Conservation (phyloP, 148 eudicot genomes). For the Persicaria maculosa region DNA sequence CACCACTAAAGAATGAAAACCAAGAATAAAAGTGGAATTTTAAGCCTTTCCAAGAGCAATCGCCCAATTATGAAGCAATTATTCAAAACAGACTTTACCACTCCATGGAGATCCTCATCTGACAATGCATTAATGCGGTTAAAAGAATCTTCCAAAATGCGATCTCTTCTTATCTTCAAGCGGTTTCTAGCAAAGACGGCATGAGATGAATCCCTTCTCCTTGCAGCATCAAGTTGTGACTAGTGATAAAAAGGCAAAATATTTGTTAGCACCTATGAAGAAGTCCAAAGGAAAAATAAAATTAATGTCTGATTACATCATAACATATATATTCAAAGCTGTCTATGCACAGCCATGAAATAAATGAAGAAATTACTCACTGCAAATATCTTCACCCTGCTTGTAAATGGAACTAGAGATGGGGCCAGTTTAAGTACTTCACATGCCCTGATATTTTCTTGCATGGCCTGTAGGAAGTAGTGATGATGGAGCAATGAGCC, state of each 20-base stretch:
- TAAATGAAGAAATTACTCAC: conserved; percentile 40
- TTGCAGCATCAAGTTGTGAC: conserved; percentile 65
- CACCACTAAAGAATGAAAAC: not conserved
- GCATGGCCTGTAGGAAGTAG: conserved; percentile 56
- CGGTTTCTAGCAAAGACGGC: conserved; percentile 57
- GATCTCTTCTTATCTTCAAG: conserved; percentile 79
- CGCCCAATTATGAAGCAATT: not conserved
- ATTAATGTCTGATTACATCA: not conserved
- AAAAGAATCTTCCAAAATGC: conserved; percentile 88
- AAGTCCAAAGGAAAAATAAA: not conserved
- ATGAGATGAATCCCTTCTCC: conserved; percentile 50
- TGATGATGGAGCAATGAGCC: conserved; percentile 11
- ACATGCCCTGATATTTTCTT: conserved; percentile 69
- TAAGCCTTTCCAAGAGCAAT: not conserved
- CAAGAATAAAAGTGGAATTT: not conserved
- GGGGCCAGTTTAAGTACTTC: conserved; percentile 89
- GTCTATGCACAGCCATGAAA: not conserved
- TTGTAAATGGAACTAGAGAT: conserved; percentile 86
- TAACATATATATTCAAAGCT: not conserved
- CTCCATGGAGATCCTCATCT: conserved; percentile 81
- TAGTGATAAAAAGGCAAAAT: conserved; percentile 22
- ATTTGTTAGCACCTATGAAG: not conserved
- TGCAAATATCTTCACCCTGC: conserved; percentile 83
- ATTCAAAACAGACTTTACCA: conserved; percentile 32
- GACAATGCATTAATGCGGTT: conserved; percentile 63